Evolutionary conservation across 495 filamentous ascomycete genomes (phyloP).

Genomic region (Amorphotheca resinae): DNA sequence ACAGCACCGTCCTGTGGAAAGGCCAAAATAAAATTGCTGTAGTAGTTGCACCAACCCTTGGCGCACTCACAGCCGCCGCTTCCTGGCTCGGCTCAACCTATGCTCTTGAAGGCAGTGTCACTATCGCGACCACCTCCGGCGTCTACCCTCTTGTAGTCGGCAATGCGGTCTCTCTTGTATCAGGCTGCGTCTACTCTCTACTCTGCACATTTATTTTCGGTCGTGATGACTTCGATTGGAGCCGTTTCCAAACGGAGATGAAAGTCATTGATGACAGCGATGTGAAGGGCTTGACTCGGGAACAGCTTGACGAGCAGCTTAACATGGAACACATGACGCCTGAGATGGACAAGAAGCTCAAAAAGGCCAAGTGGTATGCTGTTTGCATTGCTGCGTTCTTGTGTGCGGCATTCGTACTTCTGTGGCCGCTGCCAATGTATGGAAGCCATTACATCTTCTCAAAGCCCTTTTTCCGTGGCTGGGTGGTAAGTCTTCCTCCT

Average conservation of each 20-base stretch:
- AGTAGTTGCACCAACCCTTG: slow-evolving; percentile 46
- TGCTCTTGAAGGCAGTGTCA: slow-evolving; percentile 45
- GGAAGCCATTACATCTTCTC: slow-evolving; percentile 65
- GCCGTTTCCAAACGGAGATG: slow-evolving; percentile 8
- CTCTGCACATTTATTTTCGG: slow-evolving; percentile 68
- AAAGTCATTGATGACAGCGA: slow-evolving; percentile 8
- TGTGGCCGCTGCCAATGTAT: slow-evolving; percentile 96
- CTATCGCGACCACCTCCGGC: slow-evolving; percentile 47
- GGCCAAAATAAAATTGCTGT: slow-evolving; percentile 54
- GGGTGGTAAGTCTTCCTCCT: too few species aligned
- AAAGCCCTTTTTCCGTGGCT: slow-evolving; percentile 70
- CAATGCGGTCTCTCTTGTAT: slow-evolving; percentile 55
- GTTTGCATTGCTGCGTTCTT: slow-evolving; percentile 55
- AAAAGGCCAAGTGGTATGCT: too few species aligned
- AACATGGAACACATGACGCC: slow-evolving; percentile 72
- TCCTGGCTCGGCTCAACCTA: slow-evolving; percentile 64
- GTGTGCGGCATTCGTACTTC: slow-evolving; percentile 63
- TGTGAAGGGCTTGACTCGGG: slow-evolving; percentile 25
- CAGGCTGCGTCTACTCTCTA: too few species aligned
- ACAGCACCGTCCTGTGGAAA: slow-evolving; percentile 56
- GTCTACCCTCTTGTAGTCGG: slow-evolving; percentile 75
- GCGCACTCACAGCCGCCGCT: slow-evolving; percentile 48
- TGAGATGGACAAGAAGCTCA: too few species aligned
- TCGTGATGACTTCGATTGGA: slow-evolving; percentile 29
- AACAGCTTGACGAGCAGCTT: slow-evolving; percentile 58